These are phyloP conservation scores for Tetradesmus obliquus DNA, from an alignment of 139 green algal genomes.

Conservation along the genomic window DNA sequence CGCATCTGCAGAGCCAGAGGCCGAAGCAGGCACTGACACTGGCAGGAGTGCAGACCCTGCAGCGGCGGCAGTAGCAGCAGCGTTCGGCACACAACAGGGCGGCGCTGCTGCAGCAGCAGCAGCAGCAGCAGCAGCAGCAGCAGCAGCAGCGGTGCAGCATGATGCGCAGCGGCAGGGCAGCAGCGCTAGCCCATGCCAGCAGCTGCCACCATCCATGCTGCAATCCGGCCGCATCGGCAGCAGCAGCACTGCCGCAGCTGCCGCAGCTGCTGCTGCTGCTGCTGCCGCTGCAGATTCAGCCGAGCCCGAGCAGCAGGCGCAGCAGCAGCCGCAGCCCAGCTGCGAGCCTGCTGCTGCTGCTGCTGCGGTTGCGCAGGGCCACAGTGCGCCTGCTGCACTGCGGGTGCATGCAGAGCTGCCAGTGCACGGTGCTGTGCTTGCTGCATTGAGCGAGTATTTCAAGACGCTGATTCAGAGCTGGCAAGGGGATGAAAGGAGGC, in stretches of 20 bases:
- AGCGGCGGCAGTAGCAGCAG: constrained; percentile 34
- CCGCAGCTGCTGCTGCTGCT: neutral
- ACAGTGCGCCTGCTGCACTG: neutral
- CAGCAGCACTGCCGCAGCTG: neutral
- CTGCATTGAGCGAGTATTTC: constrained; percentile 44
- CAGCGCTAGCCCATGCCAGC: neutral
- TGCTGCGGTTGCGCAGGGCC: neutral
- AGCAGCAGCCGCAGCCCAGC: neutral
- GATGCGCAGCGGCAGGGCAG: neutral
- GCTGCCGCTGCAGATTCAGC: neutral
- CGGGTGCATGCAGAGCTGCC: neutral
- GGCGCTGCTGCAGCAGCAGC: neutral
- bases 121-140: constrained; percentile 13
- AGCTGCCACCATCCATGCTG: neutral
- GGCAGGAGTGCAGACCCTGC: neutral
- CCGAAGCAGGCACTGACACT: neutral
- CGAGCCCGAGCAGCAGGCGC: constrained; percentile 7
- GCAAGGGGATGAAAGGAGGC: constrained; percentile 25
- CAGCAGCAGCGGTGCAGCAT: constrained; percentile 3
- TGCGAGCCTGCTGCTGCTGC: neutral
- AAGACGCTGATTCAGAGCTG: constrained; percentile 34
- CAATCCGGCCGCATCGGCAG: neutral
- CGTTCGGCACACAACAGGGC: neutral
- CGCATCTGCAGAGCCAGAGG: no score
- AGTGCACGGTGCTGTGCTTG: constrained; percentile 35